A percentile compares a stretch with the other conserved stretches of the same genome.
Evolutionary conservation across 2,329 filamentous ascomycete genomes (phyloP).

Genomic region (Xylariaceae sp.): DNA sequence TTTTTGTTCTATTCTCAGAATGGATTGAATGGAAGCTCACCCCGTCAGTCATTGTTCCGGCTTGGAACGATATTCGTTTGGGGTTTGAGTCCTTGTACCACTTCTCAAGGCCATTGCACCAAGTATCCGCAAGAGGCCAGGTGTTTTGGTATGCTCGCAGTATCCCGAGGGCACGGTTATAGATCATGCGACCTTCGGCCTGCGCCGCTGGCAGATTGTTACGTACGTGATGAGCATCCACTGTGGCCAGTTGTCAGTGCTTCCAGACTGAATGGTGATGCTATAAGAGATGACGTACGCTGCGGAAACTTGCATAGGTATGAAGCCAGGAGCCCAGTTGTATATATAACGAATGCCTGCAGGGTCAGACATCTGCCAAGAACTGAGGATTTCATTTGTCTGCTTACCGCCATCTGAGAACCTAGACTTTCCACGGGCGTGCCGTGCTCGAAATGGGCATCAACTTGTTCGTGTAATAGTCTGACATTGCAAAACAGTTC

Average conservation of each 20-base stretch:
- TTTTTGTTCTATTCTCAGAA: neutral
- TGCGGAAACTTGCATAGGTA: constrained; percentile 49
- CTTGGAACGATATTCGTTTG: constrained; percentile 33
- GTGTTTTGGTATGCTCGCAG: constrained; percentile 44
- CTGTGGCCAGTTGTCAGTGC: constrained; percentile 12
- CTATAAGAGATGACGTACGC: constrained; percentile 31
- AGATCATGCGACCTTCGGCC: constrained; percentile 40
- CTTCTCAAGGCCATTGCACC: constrained; percentile 46
- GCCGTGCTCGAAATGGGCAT: constrained; percentile 44
- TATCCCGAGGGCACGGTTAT: constrained; percentile 40
- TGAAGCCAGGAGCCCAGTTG: constrained; percentile 47
- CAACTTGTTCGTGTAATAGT: constrained; percentile 44
- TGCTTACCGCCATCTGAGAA: constrained; percentile 46
- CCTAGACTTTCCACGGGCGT: constrained; percentile 45
- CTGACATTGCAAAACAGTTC: constrained; percentile 47
- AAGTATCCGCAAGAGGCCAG: constrained; percentile 50
- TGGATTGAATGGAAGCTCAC: constrained; percentile 22
- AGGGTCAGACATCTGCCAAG: neutral
- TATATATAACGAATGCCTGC: constrained; percentile 49
- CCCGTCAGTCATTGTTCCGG: constrained; percentile 47
- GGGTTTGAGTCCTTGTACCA: constrained; percentile 42
- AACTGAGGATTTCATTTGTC: constrained; percentile 8
- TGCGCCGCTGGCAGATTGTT: constrained; percentile 36
- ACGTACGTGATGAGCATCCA: constrained; percentile 21
- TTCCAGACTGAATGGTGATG: neutral